A percentile compares a stretch with the other conserved stretches of the same genome.
These are phyloP conservation scores for Sugiyamaella smithiae DNA, from an alignment of 805 yeast species.

Conservation along the genomic window DNA sequence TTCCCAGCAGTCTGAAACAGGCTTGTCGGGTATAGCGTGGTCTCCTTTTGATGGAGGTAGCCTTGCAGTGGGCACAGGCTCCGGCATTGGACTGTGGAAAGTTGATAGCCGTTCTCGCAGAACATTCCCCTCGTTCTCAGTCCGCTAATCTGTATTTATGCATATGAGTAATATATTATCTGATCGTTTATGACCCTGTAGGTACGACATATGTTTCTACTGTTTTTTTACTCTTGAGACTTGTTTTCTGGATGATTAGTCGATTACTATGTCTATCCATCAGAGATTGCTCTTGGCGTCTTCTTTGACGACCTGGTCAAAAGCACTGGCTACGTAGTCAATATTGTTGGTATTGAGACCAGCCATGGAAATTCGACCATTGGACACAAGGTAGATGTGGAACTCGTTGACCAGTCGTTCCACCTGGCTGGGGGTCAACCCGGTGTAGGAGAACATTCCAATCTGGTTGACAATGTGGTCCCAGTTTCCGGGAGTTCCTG, in stretches of 20 bases:
- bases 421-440: slow-evolving; percentile 73
- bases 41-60: slow-evolving; percentile 49
- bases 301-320: slow-evolving; percentile 59
- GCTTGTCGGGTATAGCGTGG: slow-evolving; percentile 63
- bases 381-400: slow-evolving; percentile 74
- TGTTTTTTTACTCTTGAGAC: no score
- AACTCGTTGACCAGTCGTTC: slow-evolving; percentile 69
- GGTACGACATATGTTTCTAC: no score
- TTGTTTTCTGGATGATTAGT: no score
- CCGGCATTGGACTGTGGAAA: slow-evolving; percentile 68
- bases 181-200: background rate
- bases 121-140: slow-evolving; percentile 27
- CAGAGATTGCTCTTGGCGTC: slow-evolving; percentile 2
- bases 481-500: slow-evolving; percentile 88
- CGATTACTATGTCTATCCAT: no score
- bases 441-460: slow-evolving; percentile 97
- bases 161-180: background rate
- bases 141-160: slow-evolving; percentile 19
- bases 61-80: slow-evolving; percentile 60
- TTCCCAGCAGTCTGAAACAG: slow-evolving; percentile 38
- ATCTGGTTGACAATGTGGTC: slow-evolving; percentile 84
- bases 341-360: slow-evolving; percentile 83
- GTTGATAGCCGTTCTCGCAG: slow-evolving; percentile 43
- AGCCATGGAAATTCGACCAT: slow-evolving; percentile 92
- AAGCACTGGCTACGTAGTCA: slow-evolving; percentile 71